Evolutionary conservation across 768 basidiomycete species (phyloP), one percentile per base, ranked within the genome.

Genomic region (Chlorophyllum brunneum): DNA sequence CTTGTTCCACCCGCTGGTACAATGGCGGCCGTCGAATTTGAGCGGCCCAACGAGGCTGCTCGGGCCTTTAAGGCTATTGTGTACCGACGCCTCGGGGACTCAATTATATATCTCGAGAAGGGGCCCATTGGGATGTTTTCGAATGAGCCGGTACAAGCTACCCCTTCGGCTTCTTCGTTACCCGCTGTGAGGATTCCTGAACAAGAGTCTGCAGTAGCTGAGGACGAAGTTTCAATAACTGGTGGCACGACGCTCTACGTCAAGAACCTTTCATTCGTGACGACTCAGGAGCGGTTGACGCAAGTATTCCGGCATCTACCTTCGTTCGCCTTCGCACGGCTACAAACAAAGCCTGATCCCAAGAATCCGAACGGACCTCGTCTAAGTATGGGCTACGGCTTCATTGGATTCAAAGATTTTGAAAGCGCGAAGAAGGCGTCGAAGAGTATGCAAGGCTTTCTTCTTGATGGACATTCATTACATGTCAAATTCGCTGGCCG

Each of bases 301-400:
- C 74, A 81, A 40, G 76, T 88, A 29, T 90, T 95, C 63, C 75
- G 81, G 27, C 75, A 83, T 54, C 73, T 98, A 0, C 85, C 90
- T 2, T 83, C 80, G 6, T 97, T 92, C 66, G 73, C 80, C 0
- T 98, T 95, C 63, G 90, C 93, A 18, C 85, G 90, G 13, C 80
- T 98, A 5, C 92, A 98, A 66, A 95, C 83, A 30, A 98, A 97
- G 65, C 82, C 87, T 0, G 90, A 95, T 66, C 86, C 92, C 0
- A 90, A 90, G 62, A 75, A 80, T 7, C 79, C 82, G 2, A 74
- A 75, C 0, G 75, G 77, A 9, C 63, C 60, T 8, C 75, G 81
- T 43, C 70, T 97, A 44, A 93, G 90, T 64, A 95, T 95, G 92
- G 95, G 95, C 0, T 98, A 95, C 64, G 97, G 95, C 0, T 99